phyloP scores from a whole-genome alignment of 495 filamentous ascomycete species.

The Aspergillus cavernicola region DNA sequence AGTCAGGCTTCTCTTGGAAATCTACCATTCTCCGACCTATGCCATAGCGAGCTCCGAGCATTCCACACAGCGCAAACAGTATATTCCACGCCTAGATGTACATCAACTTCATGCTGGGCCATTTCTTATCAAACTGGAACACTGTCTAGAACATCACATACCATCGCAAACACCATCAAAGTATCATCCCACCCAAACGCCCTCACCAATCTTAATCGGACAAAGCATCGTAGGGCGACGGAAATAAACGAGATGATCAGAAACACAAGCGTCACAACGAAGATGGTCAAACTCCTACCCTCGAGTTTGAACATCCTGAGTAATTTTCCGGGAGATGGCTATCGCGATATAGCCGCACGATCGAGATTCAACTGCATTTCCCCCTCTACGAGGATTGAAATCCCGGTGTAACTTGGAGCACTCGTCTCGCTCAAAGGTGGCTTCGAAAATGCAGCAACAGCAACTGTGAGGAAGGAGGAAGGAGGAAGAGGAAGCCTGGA shows the following conservation, averaged over 20 bases:
- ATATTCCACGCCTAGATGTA: slow-evolving; percentile 26
- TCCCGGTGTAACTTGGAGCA: not conserved
- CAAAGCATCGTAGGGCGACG: slow-evolving; percentile 40
- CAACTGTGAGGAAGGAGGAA: not conserved
- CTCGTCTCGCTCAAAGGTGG: not conserved
- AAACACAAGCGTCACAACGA: slow-evolving; percentile 38
- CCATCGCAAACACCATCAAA: slow-evolving; percentile 41
- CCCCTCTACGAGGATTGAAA: not conserved
- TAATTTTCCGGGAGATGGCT: not conserved
- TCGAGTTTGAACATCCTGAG: slow-evolving; percentile 33
- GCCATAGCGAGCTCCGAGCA: slow-evolving; percentile 35
- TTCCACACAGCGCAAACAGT: slow-evolving; percentile 38
- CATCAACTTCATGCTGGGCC: not conserved
- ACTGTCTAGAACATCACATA: slow-evolving; percentile 13
- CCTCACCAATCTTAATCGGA: slow-evolving; percentile 35
- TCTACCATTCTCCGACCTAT: slow-evolving; percentile 26
- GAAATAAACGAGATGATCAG: slow-evolving; percentile 35
- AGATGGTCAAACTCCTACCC: slow-evolving; percentile 36
- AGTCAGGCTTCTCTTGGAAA: not conserved
- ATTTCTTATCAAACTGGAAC: not conserved
- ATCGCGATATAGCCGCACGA: not conserved
- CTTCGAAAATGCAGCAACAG: not conserved
- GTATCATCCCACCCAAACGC: slow-evolving; percentile 46
- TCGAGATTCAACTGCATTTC: not conserved
- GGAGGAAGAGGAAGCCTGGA: not conserved